These are phyloP conservation scores for Geranium rotundifolium DNA, from an alignment of 345 rosid genomes.

Conservation along the genomic window DNA sequence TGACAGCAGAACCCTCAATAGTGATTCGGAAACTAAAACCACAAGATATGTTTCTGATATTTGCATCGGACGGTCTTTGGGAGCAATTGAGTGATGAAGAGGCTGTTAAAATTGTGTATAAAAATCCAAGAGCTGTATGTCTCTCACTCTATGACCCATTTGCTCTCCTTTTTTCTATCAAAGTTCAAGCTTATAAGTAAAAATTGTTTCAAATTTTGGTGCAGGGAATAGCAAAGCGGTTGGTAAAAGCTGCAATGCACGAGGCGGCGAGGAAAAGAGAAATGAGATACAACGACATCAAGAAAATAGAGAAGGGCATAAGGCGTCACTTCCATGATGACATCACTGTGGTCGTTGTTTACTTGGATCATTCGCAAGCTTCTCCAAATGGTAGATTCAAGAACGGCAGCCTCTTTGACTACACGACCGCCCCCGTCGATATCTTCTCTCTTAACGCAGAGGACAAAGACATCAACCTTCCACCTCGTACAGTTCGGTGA, in stretches of 20 bases:
- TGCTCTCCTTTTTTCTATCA: no score
- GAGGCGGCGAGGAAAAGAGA: constrained; percentile 55
- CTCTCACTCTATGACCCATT: not conserved
- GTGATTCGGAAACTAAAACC: constrained; percentile 8
- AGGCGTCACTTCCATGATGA: constrained; percentile 58
- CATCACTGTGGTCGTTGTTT: constrained; percentile 45
- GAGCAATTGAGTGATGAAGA: constrained; percentile 13
- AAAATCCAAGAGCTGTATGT: constrained; percentile 11
- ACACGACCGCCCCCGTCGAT: constrained; percentile 34
- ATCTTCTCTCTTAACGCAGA: constrained; percentile 29
- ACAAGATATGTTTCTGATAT: constrained; percentile 11
- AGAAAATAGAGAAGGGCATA: constrained; percentile 27
- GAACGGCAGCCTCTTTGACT: constrained; percentile 10
- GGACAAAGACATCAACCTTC: no score
- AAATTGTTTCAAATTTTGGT: not conserved
- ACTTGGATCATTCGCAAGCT: constrained; percentile 24
- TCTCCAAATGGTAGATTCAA: constrained; percentile 17
- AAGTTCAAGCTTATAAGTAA: no score
- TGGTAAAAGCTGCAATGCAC: constrained; percentile 40
- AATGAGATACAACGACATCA: constrained; percentile 33
- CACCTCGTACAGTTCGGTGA: no score
- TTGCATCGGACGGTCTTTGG: constrained; percentile 18
- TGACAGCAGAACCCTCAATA: constrained; percentile 14
- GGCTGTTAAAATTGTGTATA: constrained; percentile 9
- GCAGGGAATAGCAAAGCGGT: constrained; percentile 47